A percentile compares a stretch with the other conserved stretches of the same genome.
These are phyloP conservation scores for Penstemon barbatus DNA, from an alignment of 257 asterid genomes.

Conservation along the genomic window DNA sequence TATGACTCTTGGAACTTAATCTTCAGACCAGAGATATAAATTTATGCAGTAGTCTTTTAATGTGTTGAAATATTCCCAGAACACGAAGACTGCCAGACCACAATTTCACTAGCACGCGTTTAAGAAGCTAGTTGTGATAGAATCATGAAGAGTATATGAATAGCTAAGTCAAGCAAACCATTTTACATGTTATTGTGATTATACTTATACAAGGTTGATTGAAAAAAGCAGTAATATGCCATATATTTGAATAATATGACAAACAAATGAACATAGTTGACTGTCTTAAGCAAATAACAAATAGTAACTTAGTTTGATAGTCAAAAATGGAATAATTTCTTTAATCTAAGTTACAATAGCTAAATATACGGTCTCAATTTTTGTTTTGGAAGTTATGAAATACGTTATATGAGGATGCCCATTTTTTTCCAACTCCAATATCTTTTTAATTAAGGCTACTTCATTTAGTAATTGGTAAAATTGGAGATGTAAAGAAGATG, in stretches of 20 bases:
- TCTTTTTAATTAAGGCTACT: background rate
- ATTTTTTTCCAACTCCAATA: too few relatives aligned
- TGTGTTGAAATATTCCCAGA: too few relatives aligned
- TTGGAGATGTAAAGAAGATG: constrained; percentile 20
- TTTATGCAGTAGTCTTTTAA: too few relatives aligned
- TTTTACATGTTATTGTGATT: too few relatives aligned
- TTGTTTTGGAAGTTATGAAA: too few relatives aligned
- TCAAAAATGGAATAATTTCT: background rate
- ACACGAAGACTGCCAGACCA: background rate
- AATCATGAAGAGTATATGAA: background rate
- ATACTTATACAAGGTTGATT: too few relatives aligned
- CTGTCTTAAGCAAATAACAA: background rate
- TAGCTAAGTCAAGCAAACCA: background rate
- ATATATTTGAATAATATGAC: background rate
- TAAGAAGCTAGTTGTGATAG: background rate
- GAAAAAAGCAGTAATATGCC: background rate
- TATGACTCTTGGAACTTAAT: background rate
- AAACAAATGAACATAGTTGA: background rate
- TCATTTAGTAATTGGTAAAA: background rate
- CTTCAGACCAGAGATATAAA: too few relatives aligned
- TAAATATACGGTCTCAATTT: background rate
- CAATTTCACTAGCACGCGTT: background rate
- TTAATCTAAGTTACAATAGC: background rate
- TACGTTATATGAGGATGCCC: too few relatives aligned
- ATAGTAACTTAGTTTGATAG: background rate